Evolutionary conservation across 768 basidiomycete genomes (phyloP).

Genomic region (Suillus subluteus): DNA sequence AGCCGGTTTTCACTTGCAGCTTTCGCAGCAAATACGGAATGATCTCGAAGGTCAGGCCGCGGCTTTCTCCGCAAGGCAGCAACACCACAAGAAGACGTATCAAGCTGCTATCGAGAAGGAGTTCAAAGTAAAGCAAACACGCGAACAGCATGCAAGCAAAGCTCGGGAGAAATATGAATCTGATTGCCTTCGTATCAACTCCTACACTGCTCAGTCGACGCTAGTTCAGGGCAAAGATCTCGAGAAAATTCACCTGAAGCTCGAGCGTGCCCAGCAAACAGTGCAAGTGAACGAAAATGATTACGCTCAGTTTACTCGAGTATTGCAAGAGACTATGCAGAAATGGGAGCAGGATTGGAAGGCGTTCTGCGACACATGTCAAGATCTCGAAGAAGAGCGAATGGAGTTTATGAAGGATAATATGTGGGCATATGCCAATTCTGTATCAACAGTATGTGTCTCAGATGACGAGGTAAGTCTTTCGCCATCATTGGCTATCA

Average conservation of each 20-base stretch:
- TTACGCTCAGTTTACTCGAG: conserved; percentile 84
- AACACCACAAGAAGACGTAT: conserved; percentile 71
- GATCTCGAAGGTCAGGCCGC: conserved; percentile 72
- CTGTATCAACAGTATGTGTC: conserved; percentile 94
- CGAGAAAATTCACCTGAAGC: conserved; percentile 85
- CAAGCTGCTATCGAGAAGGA: conserved; percentile 86
- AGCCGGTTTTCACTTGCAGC: conserved; percentile 67
- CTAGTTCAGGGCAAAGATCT: conserved; percentile 93
- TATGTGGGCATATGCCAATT: conserved; percentile 95
- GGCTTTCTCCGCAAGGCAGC: conserved; percentile 65
- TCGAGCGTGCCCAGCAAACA: conserved; percentile 87
- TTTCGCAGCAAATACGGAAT: conserved; percentile 74
- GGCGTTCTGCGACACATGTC: conserved; percentile 89
- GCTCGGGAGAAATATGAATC: conserved; percentile 92
- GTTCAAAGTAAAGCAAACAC: conserved; percentile 86
- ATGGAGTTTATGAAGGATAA: conserved; percentile 94
- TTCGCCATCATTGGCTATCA: not conserved
- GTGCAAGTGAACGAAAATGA: conserved; percentile 92
- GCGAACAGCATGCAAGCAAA: conserved; percentile 84
- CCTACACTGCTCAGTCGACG: conserved; percentile 88
- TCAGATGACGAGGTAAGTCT: conserved; percentile 86
- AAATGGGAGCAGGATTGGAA: conserved; percentile 98
- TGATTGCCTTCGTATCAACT: conserved; percentile 92
- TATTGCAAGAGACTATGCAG: conserved; percentile 72
- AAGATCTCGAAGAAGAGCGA: conserved; percentile 96